Base-by-base conservation (phyloP, 768 basidiomycete species). In the Boletus patriciae region DNA sequence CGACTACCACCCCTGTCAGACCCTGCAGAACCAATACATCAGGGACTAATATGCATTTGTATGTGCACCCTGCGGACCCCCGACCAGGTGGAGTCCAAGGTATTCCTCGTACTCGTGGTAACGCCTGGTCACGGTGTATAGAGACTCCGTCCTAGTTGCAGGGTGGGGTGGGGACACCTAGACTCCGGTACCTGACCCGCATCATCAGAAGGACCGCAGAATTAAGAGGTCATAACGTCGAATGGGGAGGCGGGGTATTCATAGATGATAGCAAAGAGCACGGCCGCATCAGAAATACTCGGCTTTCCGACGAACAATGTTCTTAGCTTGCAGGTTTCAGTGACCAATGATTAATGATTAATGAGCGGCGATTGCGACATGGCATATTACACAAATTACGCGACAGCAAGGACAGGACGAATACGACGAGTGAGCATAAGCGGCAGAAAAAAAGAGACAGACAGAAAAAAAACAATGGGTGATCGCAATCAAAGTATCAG, bases 341-440 rank as follows among this genome's bases (percentile, higher is more conserved):
- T 18, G 23, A n/a, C 11, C 4, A 37, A 41, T 12, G 13, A 16
- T 23, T n/a, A 42, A 43, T 11, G 19, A 23, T 43, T 21, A 44
- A 58, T 19, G 41, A 58, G 18, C 2, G 53, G 40, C 29, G 23
- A 34, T 34, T 45, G 11, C 16, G 13, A 46, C 6, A 51, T n/a
- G 36, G 19, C 10, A 23, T 23, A 38, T 29, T 33, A 59, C 21
- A 42, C n/a, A 21, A 46, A 33, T 50, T 42, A 45, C 5, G 50
- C 23, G n/a, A 42, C 10, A 38, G 34, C 18, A 46, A 60, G 11
- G 47, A 49, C 42, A 50, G 45, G 58, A 46, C 11, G 46, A 31
- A 23, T 25, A 19, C 21, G 3, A 21, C 25, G 6, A 6, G 25
- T 15, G 49, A 19, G 23, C 1, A 47, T 16, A 55, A 47, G 21